Base-by-base conservation (phyloP, 352 stramenopile genomes). In the Phytophthora uliginosa region DNA sequence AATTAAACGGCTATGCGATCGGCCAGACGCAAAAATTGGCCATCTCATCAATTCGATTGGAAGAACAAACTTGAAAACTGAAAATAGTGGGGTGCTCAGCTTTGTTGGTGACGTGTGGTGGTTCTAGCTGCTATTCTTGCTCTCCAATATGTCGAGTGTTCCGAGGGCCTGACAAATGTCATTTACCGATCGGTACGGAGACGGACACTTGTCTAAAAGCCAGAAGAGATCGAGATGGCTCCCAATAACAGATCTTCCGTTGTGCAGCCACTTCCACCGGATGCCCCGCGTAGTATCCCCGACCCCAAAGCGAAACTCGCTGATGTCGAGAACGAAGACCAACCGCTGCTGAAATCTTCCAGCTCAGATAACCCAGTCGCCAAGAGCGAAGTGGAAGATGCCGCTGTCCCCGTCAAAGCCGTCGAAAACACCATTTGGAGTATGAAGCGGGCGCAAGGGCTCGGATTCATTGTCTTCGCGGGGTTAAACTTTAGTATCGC, bases 401-500 rank as follows among this genome's bases (percentile, higher is more conserved):
- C 22, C 1, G 53, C 36, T 4, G 12, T 42, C 18, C 50, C 65
- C 2, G 24, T 69, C 7, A 67, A 70, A 31, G 33, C 38, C 17
- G 36, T 31, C 12, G 40, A 34, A n/a, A 50, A 18, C 10, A 34
- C 28, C 1, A 8, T 50, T 24, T 74, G n/a, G 65, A 71, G 53
- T 63, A 66, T 78, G 45, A 77, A 78, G 31, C 69, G 76, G 18
- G 56, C 77, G 17, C 64, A 72, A 40, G 82, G 70, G 0, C 74
- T 93, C 15, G 69, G 69, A 5, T 87, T 79, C 51, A 86, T 93
- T 45, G 76, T 82, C 0, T 76, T 87, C 28, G 71, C 86, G 0
- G 79, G 83, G 0, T 67, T 92, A 59, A 88, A 84, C 66, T 90
- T 92, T 52, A 94, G 86, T 48, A 74, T 90, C 62, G 85, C 87